These are phyloP conservation scores for Aureobasidium sp. DNA, from an alignment of 2,329 filamentous ascomycete genomes.

Conservation along the genomic window DNA sequence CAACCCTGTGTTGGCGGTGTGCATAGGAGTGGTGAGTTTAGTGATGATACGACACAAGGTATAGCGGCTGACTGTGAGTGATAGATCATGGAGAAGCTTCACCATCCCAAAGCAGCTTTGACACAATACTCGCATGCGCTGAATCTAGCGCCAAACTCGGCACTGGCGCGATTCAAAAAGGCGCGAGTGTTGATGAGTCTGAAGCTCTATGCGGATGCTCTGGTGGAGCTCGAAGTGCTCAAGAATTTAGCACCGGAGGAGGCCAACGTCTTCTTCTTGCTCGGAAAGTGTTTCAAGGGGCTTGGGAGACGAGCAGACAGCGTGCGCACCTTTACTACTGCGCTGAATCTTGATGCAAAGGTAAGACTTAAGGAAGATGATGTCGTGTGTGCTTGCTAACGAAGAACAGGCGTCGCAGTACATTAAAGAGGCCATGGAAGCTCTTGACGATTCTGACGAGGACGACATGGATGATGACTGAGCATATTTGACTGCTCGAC, in stretches of 20 bases:
- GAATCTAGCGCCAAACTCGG: constrained; percentile 70
- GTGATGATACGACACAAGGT: neutral
- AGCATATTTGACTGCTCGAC: neutral
- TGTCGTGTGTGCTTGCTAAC: constrained; percentile 18
- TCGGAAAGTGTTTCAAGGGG: constrained; percentile 67
- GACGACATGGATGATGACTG: constrained; percentile 52
- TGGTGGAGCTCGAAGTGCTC: constrained; percentile 76
- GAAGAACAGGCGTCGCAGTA: constrained; percentile 68
- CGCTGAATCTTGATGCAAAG: constrained; percentile 93
- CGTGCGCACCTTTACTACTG: constrained; percentile 91
- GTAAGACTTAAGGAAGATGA: constrained; percentile 43
- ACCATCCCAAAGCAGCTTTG: constrained; percentile 71
- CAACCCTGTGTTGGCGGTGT: constrained; percentile 86
- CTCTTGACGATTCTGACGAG: constrained; percentile 67
- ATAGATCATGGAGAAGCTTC: constrained; percentile 69
- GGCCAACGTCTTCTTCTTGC: constrained; percentile 89
- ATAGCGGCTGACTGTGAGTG: neutral
- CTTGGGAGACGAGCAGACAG: constrained; percentile 59
- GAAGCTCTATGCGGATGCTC: constrained; percentile 60
- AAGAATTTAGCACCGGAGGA: constrained; percentile 91
- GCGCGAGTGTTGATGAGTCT: constrained; percentile 78
- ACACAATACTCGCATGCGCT: constrained; percentile 76
- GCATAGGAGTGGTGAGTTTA: constrained; percentile 68
- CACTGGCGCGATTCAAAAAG: constrained; percentile 87
- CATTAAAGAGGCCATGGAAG: constrained; percentile 96